phyloP scores from a whole-genome alignment of 768 basidiomycete species.

The Podaxis sp. region DNA sequence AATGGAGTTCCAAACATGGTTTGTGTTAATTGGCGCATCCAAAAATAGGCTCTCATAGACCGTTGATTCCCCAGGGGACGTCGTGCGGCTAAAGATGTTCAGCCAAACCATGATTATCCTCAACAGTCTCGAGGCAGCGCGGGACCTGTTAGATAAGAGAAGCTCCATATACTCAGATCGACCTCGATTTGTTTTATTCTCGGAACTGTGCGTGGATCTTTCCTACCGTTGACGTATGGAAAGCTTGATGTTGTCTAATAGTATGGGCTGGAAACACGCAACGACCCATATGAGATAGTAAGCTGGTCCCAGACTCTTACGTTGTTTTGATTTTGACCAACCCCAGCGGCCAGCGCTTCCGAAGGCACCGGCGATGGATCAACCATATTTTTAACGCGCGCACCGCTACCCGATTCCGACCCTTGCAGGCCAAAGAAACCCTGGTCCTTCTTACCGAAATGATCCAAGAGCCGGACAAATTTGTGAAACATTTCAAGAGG shows the following conservation, averaged over 20 bases:
- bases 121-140: slow-evolving; percentile 43
- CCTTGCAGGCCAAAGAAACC: slow-evolving; percentile 43
- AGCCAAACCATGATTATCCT: slow-evolving; percentile 50
- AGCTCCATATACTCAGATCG: slow-evolving; percentile 56
- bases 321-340: neutral
- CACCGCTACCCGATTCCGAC: slow-evolving; percentile 36
- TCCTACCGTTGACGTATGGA: neutral
- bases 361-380: slow-evolving; percentile 52
- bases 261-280: slow-evolving; percentile 50
- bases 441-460: slow-evolving; percentile 41
- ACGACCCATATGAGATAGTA: slow-evolving; percentile 50
- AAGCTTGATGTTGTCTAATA: slow-evolving; percentile 20
- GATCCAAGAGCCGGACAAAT: slow-evolving; percentile 36
- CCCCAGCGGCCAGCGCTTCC: slow-evolving; percentile 47
- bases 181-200: slow-evolving; percentile 46
- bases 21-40: slow-evolving; percentile 17
- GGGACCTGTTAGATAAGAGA: slow-evolving; percentile 52
- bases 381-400: slow-evolving; percentile 48
- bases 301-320: slow-evolving; percentile 17
- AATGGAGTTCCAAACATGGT: slow-evolving; percentile 48
- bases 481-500: slow-evolving; percentile 46
- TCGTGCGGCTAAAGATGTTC: slow-evolving; percentile 41
- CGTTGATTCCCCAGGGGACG: slow-evolving; percentile 35
- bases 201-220: slow-evolving; percentile 42
- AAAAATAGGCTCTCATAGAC: neutral